These are phyloP conservation scores for Fusarium nematophilum DNA, from an alignment of 2,329 filamentous ascomycete genomes.

Conservation along the genomic window DNA sequence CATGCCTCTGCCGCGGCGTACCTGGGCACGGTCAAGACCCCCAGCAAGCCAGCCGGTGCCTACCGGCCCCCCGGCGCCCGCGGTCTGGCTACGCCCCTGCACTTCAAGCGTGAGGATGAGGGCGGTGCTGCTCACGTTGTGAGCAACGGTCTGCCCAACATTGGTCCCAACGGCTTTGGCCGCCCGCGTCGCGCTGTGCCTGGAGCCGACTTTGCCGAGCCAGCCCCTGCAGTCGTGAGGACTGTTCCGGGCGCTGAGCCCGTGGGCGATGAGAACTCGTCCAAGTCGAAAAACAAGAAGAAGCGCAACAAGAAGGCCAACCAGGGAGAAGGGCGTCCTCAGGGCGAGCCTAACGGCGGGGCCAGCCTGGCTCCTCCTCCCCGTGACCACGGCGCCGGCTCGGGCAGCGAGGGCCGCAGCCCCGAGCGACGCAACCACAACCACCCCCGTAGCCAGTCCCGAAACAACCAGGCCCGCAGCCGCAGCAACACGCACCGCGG, in stretches of 20 bases:
- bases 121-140: conserved; percentile 88
- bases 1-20: conserved; percentile 87
- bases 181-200: conserved; percentile 81
- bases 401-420: conserved; percentile 68
- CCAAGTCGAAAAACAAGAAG: conserved; percentile 98
- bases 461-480: conserved; percentile 61
- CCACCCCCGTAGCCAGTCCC: conserved; percentile 64
- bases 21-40: conserved; percentile 88
- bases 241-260: conserved; percentile 73
- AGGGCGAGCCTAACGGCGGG: conserved; percentile 58
- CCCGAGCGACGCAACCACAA: conserved; percentile 69
- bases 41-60: conserved; percentile 95
- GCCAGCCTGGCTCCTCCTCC: conserved; percentile 60
- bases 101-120: conserved; percentile 98
- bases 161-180: conserved; percentile 83
- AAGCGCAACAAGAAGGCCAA: conserved; percentile 93
- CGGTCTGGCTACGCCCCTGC: conserved; percentile 86
- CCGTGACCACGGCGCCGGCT: conserved; percentile 51
- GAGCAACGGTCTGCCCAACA: conserved; percentile 80
- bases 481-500: conserved; percentile 63
- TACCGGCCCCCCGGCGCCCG: conserved; percentile 95
- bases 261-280: conserved; percentile 77
- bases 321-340: conserved; percentile 73
- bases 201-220: conserved; percentile 80
- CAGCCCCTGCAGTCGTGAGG: conserved; percentile 75